Evolutionary conservation across 2,329 filamentous ascomycete genomes (phyloP).

Genomic region (Pseudogymnoascus sp.): DNA sequence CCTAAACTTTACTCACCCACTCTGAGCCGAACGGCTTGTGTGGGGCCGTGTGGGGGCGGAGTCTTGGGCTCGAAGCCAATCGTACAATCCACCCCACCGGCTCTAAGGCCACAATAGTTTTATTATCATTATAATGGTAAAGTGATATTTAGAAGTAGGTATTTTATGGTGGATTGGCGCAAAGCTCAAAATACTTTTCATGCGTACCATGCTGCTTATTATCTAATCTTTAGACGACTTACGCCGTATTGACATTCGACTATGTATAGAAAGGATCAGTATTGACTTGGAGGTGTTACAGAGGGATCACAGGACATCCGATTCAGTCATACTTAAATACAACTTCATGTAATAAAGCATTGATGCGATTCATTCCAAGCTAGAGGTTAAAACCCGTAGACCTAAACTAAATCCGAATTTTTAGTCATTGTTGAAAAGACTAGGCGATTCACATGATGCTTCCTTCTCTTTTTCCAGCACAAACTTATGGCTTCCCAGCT

Average conservation of each 20-base stretch:
- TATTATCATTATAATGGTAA: not conserved
- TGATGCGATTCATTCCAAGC: not conserved
- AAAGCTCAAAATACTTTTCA: not conserved
- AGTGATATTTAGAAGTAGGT: not conserved
- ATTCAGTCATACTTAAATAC: not conserved
- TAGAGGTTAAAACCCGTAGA: not conserved
- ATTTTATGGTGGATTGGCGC: not conserved
- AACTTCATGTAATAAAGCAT: not conserved
- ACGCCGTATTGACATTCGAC: not conserved
- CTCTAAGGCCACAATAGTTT: no score
- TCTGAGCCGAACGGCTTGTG: not conserved
- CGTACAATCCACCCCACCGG: not conserved
- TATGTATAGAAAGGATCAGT: not conserved
- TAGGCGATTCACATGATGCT: not conserved
- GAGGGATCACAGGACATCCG: not conserved
- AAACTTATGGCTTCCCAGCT: not conserved
- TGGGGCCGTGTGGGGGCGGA: not conserved
- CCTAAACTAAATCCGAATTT: not conserved
- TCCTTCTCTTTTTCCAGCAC: not conserved
- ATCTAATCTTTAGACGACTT: not conserved
- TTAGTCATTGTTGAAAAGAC: not conserved
- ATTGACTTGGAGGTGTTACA: not conserved
- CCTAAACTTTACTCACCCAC: not conserved
- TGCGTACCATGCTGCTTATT: not conserved
- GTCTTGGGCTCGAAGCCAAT: not conserved